Evolutionary conservation across 495 filamentous ascomycete genomes (phyloP).

Genomic region (Aspergillus affinis): DNA sequence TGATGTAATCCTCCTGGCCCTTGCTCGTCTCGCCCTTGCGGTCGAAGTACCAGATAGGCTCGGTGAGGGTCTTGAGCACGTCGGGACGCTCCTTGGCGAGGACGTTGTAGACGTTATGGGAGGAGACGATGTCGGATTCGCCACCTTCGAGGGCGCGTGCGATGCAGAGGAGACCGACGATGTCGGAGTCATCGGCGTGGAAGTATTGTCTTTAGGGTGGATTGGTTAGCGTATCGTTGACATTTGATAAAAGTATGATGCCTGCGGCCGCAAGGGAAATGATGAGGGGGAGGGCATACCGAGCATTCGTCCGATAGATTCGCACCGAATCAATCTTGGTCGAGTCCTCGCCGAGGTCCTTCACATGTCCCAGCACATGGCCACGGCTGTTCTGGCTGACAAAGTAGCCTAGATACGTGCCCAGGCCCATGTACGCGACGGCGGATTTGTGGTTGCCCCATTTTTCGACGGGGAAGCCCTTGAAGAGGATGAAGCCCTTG

Average conservation of each 20-base stretch:
- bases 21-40: slow-evolving; percentile 80
- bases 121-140: slow-evolving; percentile 78
- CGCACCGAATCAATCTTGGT: slow-evolving; percentile 78
- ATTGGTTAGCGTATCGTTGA: not conserved
- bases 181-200: slow-evolving; percentile 78
- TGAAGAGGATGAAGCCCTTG: slow-evolving; percentile 89
- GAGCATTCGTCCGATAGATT: slow-evolving; percentile 86
- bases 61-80: slow-evolving; percentile 68
- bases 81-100: slow-evolving; percentile 75
- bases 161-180: slow-evolving; percentile 85
- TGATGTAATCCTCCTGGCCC: slow-evolving; percentile 75
- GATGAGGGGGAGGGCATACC: slow-evolving; percentile 42
- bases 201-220: slow-evolving; percentile 59
- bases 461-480: slow-evolving; percentile 70
- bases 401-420: slow-evolving; percentile 84
- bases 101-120: slow-evolving; percentile 80
- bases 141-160: slow-evolving; percentile 76
- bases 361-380: slow-evolving; percentile 90
- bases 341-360: slow-evolving; percentile 82
- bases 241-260: no score
- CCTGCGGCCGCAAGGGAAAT: no score
- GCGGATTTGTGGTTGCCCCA: slow-evolving; percentile 83
- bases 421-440: slow-evolving; percentile 85
- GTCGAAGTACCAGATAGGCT: slow-evolving; percentile 91
- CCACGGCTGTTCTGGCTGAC: slow-evolving; percentile 81